Base-by-base conservation (phyloP, 2,329 filamentous ascomycete species). In the Colletotrichum navitas region DNA sequence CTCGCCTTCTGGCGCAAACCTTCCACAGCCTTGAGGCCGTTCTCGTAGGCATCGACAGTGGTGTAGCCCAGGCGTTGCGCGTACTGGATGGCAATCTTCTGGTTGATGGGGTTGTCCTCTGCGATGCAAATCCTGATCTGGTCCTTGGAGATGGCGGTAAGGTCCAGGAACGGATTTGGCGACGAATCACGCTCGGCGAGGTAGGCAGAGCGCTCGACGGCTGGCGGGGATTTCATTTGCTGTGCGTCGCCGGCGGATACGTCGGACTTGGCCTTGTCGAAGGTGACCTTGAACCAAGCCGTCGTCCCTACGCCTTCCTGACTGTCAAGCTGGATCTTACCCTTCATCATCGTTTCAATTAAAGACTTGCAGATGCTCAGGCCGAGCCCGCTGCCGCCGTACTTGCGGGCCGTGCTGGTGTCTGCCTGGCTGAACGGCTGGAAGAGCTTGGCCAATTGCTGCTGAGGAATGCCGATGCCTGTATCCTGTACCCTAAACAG, bases 351-450 rank as follows among this genome's bases (percentile, higher is more conserved):
- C 26, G 93, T 94, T 82, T 97, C 93, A 73, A 98, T 94, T 54
- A 98, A 90, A 0, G 93, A 95, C 81, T 97, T 97, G 87, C 95
- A 97, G 74, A 98, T 98, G 78, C 93, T 97, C 54, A 98, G 86
- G 2, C 95, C 95, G 2, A 98, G 89, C 32, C 95, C 95, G 75
- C 94, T 97, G 54, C 95, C 95, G 51, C 95, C 95, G 76, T 97
- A 98, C 78, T 94, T 96, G 63, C 95, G 88, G 65, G 94, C 94
- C 3, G 94, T 97, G 76, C 93, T 96, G 59, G 92, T 93, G 81
- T 98, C 95, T 1, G 95, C 95, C 81, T 98, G 95, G 66, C 93
- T 95, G 78, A 98, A 98, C 0, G 95, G 95, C 76, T 94, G 89
- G 87, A 98, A 98, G 1, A 98, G 87, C 73, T 96, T 96, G 72